These are phyloP conservation scores for Hemisphaericaspora subhashii DNA, from an alignment of 1,139 yeast genomes.

Conservation along the genomic window DNA sequence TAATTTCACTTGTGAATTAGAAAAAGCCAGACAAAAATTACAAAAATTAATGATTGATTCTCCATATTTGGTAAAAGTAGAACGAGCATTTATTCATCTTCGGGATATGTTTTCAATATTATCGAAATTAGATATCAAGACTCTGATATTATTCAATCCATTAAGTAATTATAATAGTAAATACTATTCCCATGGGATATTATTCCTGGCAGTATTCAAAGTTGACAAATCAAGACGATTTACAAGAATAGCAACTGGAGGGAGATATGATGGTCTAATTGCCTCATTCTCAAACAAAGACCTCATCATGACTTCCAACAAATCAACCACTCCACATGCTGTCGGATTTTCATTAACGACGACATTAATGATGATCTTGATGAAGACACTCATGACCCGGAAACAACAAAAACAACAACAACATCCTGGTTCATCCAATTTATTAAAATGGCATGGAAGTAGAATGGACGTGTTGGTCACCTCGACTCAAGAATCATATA, in stretches of 20 bases:
- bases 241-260: conserved; percentile 80
- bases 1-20: conserved; percentile 70
- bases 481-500: conserved; percentile 53
- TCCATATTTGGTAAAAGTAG: conserved; percentile 61
- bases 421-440: conserved; percentile 19
- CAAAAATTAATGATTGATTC: conserved; percentile 75
- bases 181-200: conserved; percentile 75
- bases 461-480: conserved; percentile 84
- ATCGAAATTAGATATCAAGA: conserved; percentile 50
- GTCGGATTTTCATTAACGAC: conserved; percentile 77
- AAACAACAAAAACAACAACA: conserved; percentile 20
- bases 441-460: conserved; percentile 31
- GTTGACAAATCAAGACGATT: conserved; percentile 40
- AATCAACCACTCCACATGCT: conserved; percentile 47
- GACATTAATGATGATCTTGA: conserved; percentile 42
- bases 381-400: conserved; percentile 33
- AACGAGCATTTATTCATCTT: conserved; percentile 61
- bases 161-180: conserved; percentile 78
- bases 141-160: conserved; percentile 55
- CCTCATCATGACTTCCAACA: conserved; percentile 24
- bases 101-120: conserved; percentile 55
- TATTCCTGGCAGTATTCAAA: conserved; percentile 83
- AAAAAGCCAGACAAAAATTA: conserved; percentile 60
- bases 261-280: conserved; percentile 78
- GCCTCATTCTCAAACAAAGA: conserved; percentile 53